These are phyloP conservation scores for Penicillium bialowiezense DNA, from an alignment of 495 filamentous ascomycete species.

Conservation along the genomic window DNA sequence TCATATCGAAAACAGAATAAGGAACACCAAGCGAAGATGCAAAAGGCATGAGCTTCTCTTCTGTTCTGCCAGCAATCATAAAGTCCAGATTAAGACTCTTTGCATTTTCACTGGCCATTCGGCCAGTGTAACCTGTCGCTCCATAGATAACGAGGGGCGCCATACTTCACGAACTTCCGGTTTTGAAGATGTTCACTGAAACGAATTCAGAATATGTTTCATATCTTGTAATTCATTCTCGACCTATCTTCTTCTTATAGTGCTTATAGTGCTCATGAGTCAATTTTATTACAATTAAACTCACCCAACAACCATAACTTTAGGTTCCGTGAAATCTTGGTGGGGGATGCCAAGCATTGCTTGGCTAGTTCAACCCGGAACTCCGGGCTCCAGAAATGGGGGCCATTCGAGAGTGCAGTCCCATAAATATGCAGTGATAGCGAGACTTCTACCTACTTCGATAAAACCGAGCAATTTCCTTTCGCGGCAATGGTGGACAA, in stretches of 20 bases:
- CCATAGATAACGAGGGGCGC: slow-evolving; percentile 6
- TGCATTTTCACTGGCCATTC: slow-evolving; percentile 4
- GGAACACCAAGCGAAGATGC: slow-evolving; percentile 2
- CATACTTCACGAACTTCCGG: not conserved
- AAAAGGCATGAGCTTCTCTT: not conserved
- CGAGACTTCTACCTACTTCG: not conserved
- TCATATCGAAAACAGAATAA: not conserved
- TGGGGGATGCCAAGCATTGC: too few relatives aligned
- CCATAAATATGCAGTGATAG: not conserved
- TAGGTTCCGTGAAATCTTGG: too few relatives aligned
- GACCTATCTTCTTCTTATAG: too few relatives aligned
- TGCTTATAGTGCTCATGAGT: too few relatives aligned
- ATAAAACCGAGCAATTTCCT: too few relatives aligned
- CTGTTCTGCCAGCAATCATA: slow-evolving; percentile 1
- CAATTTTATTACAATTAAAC: too few relatives aligned
- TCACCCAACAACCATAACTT: too few relatives aligned
- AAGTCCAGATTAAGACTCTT: slow-evolving; percentile 3
- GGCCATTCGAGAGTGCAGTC: not conserved
- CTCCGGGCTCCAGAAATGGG: not conserved
- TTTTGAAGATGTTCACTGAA: too few relatives aligned
- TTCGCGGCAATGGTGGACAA: not conserved
- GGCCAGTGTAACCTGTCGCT: slow-evolving; percentile 8
- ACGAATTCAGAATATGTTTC: too few relatives aligned
- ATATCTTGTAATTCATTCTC: too few relatives aligned
- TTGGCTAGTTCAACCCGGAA: not conserved